Conservation (phyloP, 495 filamentous ascomycete species). For the Neurospora cerealis region DNA sequence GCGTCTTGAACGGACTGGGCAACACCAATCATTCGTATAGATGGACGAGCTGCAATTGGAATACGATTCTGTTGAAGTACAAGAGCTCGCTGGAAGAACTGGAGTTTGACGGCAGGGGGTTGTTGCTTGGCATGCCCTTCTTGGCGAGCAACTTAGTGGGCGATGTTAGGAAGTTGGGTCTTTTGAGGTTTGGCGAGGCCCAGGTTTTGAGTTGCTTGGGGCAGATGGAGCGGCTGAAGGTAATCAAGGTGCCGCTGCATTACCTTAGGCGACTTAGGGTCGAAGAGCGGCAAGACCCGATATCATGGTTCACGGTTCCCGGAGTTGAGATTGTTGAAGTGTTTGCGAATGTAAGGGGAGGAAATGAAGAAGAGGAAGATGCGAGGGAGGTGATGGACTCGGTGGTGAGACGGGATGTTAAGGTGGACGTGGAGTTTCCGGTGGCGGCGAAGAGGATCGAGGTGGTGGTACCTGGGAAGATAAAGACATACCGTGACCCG, state of each 20-base stretch:
- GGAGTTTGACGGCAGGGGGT: background rate
- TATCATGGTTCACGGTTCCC: background rate
- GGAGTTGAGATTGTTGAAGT: background rate
- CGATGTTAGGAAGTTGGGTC: rapidly evolving
- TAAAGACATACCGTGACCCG: no score
- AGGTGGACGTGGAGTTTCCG: background rate
- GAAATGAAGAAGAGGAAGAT: background rate
- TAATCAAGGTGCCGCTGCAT: background rate
- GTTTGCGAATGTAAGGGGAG: no score
- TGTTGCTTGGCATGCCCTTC: background rate
- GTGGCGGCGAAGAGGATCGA: background rate
- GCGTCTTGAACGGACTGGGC: background rate
- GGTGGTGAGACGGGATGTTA: background rate
- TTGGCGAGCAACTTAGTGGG: no score
- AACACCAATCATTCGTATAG: background rate
- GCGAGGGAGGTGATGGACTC: background rate
- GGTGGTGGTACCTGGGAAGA: background rate
- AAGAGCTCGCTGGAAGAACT: background rate
- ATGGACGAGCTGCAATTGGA: background rate
- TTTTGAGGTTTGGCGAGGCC: no score
- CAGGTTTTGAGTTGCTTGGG: background rate
- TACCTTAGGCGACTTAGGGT: background rate
- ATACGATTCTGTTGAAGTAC: background rate
- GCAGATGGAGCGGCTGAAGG: background rate
- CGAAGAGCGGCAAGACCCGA: no score